Percentiles rank a stretch among this genome's conserved stretches.
Conservation (phyloP, 768 basidiomycete species). For the Boletellus ananiceps region DNA sequence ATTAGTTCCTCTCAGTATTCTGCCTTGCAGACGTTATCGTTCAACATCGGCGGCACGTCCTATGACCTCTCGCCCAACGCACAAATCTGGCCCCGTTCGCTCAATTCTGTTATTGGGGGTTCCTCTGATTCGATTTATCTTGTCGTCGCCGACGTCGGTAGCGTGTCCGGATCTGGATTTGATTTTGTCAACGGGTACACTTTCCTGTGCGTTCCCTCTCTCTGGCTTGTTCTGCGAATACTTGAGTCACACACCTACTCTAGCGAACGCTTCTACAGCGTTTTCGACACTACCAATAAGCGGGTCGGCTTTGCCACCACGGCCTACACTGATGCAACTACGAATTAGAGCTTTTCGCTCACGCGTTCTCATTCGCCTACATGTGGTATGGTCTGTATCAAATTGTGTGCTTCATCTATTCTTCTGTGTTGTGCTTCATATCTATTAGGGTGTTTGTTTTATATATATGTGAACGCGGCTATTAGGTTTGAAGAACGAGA, state of each 20-base stretch:
- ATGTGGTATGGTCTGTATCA: too few relatives aligned
- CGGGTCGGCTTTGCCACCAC: neutral
- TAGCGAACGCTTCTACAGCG: constrained; percentile 1
- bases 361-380: too few relatives aligned
- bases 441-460: too few relatives aligned
- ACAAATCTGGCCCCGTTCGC: neutral
- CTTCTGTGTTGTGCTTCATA: too few relatives aligned
- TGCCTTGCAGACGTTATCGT: neutral
- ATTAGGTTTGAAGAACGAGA: too few relatives aligned
- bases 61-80: neutral
- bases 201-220: neutral
- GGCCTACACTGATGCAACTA: neutral
- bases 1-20: neutral
- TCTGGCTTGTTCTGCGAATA: too few relatives aligned
- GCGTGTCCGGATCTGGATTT: neutral
- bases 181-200: neutral
- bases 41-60: neutral
- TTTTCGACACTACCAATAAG: neutral
- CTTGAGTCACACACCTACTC: neutral
- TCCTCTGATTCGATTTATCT: neutral
- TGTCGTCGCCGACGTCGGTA: neutral
- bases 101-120: neutral
- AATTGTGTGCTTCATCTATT: too few relatives aligned
- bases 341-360: neutral
- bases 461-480: too few relatives aligned